Evolutionary conservation across 208 protist genomes (phyloP), one percentile per base, ranked within the genome.

Genomic region (Angomonas desouzai): DNA sequence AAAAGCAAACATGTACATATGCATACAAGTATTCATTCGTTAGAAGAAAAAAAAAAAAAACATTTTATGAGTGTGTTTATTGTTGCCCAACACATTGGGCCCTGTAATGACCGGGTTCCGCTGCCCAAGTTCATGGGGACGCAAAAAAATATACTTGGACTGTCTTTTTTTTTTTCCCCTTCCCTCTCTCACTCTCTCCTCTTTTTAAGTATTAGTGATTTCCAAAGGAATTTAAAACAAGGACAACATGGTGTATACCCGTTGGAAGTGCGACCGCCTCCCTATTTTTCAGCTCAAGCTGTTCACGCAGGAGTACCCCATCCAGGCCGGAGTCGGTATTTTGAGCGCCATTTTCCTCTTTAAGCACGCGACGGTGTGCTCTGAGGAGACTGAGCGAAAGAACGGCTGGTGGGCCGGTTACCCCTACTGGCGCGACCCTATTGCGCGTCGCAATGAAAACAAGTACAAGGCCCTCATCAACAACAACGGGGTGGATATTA

Each of bases 341-440:
- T 47, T 92, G 36, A 81, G 72, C 59, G 87, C 93, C 61, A 70
- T 81, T 45, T 91, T 96, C 60, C 64, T 93, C 32, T 86, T 79
- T 67, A 96, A 96, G 76, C 82, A 93, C 75, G 77, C 81, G 62
- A 77, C 67, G 58, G 87, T 85, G 63, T 92, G 84, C 74, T 96
- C 89, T 9, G 89, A 96, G 72, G 89, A 96, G 69, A 96, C 89
- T 18, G 89, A 96, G 79, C 86, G 89, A 25, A 81, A 82, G 61
- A 77, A 93, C 55, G 84, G 83, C 51, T 93, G 86, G 84, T 92
- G 86, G 86, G 83, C 74, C 2, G 89, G 89, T 55, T 96, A 96
- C 75, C 89, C 89, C 28, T 93, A 93, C 81, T 96, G 89, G 89
- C 89, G 89, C 60, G 89, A 96, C 64, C 89, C 89, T 61, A 96